Percentiles rank a stretch among this genome's conserved stretches.
Conservation (phyloP, 2,329 filamentous ascomycete species). For the Calonectria henricotiae region DNA sequence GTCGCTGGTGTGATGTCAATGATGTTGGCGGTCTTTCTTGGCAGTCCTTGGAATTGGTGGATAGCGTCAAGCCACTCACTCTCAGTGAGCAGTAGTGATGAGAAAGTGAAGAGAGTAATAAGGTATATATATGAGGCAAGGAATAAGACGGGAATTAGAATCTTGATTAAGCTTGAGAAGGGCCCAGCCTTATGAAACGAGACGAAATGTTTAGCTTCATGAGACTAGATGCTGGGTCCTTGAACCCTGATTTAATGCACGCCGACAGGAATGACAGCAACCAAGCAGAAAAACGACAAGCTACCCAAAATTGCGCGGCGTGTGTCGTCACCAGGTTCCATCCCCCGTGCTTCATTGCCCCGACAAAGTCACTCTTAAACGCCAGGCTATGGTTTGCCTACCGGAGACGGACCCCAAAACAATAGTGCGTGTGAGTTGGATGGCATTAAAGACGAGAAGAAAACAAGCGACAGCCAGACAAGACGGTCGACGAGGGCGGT, state of each 20-base stretch:
- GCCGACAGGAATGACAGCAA: neutral
- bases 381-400: conserved; percentile 38
- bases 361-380: conserved; percentile 30
- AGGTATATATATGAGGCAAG: neutral
- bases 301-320: conserved; percentile 24
- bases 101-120: conserved; percentile 7
- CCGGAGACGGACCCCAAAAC: conserved; percentile 35
- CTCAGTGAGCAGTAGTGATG: neutral
- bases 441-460: conserved; percentile 18
- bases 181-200: conserved; percentile 11
- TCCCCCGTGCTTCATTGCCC: conserved; percentile 19
- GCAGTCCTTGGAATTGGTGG: neutral
- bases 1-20: neutral
- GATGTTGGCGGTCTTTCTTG: no score
- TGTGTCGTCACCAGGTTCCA: conserved; percentile 7
- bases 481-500: neutral
- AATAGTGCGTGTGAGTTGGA: conserved; percentile 7
- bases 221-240: neutral
- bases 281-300: neutral
- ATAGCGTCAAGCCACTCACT: neutral
- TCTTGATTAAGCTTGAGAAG: conserved; percentile 21
- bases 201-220: conserved; percentile 3
- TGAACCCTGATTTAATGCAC: conserved; percentile 27
- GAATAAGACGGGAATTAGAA: neutral
- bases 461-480: conserved; percentile 12